These are phyloP conservation scores for Favolaschia claudopus DNA, from an alignment of 768 basidiomycete genomes.

Conservation along the genomic window DNA sequence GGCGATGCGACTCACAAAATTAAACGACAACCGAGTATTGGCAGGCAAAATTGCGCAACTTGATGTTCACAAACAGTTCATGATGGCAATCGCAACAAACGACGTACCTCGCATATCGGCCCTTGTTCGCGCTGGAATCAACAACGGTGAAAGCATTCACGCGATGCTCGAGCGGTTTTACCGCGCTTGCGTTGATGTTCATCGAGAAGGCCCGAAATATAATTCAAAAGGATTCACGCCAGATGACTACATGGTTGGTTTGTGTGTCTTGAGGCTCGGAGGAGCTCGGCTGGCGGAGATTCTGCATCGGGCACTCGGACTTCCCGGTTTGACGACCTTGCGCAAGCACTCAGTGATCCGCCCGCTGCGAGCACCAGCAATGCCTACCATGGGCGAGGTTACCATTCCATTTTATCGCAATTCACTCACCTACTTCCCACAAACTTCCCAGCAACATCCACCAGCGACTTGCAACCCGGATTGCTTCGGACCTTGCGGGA, in stretches of 20 bases:
- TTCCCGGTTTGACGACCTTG: slow-evolving; percentile 22
- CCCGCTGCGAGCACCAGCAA: neutral
- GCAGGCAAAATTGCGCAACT: neutral
- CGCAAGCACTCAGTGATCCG: slow-evolving; percentile 5
- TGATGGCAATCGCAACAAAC: slow-evolving; percentile 22
- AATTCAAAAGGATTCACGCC: slow-evolving; percentile 25
- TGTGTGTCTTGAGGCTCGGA: slow-evolving; percentile 17
- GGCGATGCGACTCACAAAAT: slow-evolving; percentile 2
- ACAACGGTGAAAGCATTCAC: slow-evolving; percentile 9
- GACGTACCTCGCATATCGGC: slow-evolving; percentile 21
- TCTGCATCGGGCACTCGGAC: slow-evolving; percentile 21
- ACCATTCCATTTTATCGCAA: too few relatives aligned
- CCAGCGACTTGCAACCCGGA: too few relatives aligned
- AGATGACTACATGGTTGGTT: slow-evolving; percentile 21
- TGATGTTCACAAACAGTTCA: slow-evolving; percentile 24
- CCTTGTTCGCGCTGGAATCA: slow-evolving; percentile 11
- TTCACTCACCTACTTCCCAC: too few relatives aligned
- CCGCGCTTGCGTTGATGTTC: slow-evolving; percentile 1
- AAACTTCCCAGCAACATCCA: too few relatives aligned
- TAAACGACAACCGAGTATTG: slow-evolving; percentile 13
- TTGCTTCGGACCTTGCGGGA: too few relatives aligned
- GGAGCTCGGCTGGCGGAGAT: slow-evolving; percentile 22
- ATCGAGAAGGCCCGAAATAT: slow-evolving; percentile 18
- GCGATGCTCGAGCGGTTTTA: slow-evolving; percentile 13
- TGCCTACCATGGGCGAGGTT: neutral